Conservation (phyloP, 176 grass and related monocot species). For the Musa itinerans region DNA sequence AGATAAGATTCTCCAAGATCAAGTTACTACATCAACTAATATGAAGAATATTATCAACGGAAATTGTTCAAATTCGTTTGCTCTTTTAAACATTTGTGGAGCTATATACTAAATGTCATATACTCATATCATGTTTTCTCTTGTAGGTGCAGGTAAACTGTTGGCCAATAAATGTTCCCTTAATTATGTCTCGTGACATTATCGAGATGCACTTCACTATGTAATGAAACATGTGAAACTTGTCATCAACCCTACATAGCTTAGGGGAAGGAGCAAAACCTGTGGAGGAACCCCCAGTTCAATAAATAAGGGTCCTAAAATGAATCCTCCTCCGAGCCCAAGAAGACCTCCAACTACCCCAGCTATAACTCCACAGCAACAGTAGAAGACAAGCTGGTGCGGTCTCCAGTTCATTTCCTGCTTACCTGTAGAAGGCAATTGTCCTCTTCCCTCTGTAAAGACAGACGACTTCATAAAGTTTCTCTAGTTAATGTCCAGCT, state of each 20-base stretch:
- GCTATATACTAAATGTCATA: too few relatives aligned
- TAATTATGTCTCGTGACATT: neutral
- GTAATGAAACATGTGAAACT: neutral
- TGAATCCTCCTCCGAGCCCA: slow-evolving; percentile 26
- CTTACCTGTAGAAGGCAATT: slow-evolving; percentile 17
- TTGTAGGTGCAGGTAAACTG: neutral
- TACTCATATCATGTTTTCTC: too few relatives aligned
- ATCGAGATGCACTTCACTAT: neutral
- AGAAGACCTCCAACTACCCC: slow-evolving; percentile 27
- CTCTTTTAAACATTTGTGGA: too few relatives aligned
- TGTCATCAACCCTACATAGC: neutral
- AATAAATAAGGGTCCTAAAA: slow-evolving; percentile 22
- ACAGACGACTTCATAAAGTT: too few relatives aligned
- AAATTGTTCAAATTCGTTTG: too few relatives aligned
- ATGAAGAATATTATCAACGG: too few relatives aligned
- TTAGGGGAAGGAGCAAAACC: slow-evolving; percentile 1
- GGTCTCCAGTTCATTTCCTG: slow-evolving; percentile 15
- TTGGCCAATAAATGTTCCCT: neutral
- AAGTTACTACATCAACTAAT: too few relatives aligned
- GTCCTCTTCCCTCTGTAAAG: slow-evolving; percentile 15
- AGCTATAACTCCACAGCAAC: slow-evolving; percentile 24
- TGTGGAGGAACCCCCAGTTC: slow-evolving; percentile 28
- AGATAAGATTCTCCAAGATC: too few relatives aligned
- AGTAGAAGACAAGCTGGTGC: slow-evolving; percentile 13
- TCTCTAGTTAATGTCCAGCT: slow-evolving; percentile 14